Base-by-base conservation (phyloP, 2,329 filamentous ascomycete genomes). In the Neonectria faginata region DNA sequence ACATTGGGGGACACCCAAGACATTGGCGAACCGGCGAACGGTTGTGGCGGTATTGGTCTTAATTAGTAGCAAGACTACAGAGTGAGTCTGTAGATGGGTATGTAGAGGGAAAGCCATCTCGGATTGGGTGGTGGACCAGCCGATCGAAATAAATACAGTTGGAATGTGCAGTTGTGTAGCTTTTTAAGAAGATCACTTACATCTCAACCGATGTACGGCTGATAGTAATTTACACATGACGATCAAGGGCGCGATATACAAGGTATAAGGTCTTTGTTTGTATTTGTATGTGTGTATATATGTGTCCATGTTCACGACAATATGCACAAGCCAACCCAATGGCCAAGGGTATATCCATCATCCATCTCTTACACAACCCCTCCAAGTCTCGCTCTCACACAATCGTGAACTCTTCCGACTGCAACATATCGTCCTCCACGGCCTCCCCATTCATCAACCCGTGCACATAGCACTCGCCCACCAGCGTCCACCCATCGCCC, bases 401-500 rank as follows among this genome's bases (percentile, higher is more conserved):
- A 62, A 79, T 74, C 2, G 70, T 59, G 70, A 79, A 79, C 47
- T 71, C 70, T 48, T 79, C 75, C 20, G 77, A 70, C 5, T 67
- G 47, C 1, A 66, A n/a, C 10, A 64, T 69, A 6, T 72, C 65
- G 7, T 64, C 58, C 14, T 66, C 57, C 60, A 78, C 65, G 3
- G 68, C 74, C 64, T 80, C 77, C 1, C 77, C 77, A 33, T 75
- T 67, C 79, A 80, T 80, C 53, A 80, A 58, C 1, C 78, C 78
- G 60, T 79, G 77, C 3, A 78, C 74, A 61, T 79, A 80, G 39
- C 78, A 80, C 63, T 80, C 78, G 1, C 78, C 77, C 12, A 80
- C 59, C 20, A 80, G 57, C 14, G 57, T 62, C 75, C 76, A 79
- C 3, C 65, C 59, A 20, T 63, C 64, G 1, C 50, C 66, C 0